Evolutionary conservation across 345 rosid genomes (phyloP), one percentile per base, ranked within the genome.

Genomic region (Rubroshorea leprosula): DNA sequence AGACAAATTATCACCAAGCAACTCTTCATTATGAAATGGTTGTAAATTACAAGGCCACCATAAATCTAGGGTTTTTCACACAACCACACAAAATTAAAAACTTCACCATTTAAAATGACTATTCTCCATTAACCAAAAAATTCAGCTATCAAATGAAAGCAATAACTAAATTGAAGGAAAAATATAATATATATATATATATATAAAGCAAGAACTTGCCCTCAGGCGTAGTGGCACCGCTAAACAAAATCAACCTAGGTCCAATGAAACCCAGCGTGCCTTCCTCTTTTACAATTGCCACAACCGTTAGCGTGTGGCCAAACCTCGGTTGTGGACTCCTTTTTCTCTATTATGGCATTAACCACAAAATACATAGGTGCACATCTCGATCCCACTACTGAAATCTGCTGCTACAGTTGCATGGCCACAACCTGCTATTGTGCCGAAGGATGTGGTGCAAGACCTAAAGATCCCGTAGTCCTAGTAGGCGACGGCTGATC

Each of bases 161-260:
- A n/a, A n/a, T n/a, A n/a, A n/a, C n/a, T n/a, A n/a, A n/a, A n/a
- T n/a, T n/a, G n/a, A n/a, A n/a, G n/a, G n/a, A n/a, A n/a, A n/a
- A n/a, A n/a, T n/a, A n/a, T n/a, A n/a, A n/a, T n/a, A n/a, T n/a
- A n/a, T n/a, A n/a, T n/a, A n/a, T n/a, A n/a, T n/a, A n/a, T n/a
- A n/a, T n/a, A n/a, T n/a, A n/a, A n/a, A 57, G 66, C 22, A 21
- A 52, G 46, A 59, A 67, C 96, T 89, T 93, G 39, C 99, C 97
- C 80, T 89, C 99, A 7, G 89, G 92, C 4, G 97, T 94, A 0
- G 99, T 93, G 51, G 99, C 99, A 53, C 99, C 97, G n/a, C 97
- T 97, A 3, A 93, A 89, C 68, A 93, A 76, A 62, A 93, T 83
- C 77, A 93, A 75, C 73, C 99, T 77, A 1, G 94, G 97, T 1